Conservation (phyloP, 2,329 filamentous ascomycete genomes). For the Ophiognomonia clavigignenti-juglandacearum region DNA sequence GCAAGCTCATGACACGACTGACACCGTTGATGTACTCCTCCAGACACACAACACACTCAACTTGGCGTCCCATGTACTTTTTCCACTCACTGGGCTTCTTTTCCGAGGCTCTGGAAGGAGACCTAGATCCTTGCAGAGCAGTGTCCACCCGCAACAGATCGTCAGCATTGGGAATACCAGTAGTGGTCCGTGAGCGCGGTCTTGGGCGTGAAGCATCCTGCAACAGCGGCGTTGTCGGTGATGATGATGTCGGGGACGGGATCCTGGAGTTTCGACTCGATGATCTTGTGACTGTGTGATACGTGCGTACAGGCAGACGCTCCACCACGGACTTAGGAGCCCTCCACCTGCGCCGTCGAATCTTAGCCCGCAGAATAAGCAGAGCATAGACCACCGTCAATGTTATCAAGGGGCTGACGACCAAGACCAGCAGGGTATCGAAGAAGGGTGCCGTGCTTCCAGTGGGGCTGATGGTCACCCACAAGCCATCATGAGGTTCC, state of each 20-base stretch:
- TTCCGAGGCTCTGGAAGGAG: slow-evolving; percentile 30
- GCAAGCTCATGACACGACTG: slow-evolving; percentile 92
- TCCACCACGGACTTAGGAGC: slow-evolving; percentile 97
- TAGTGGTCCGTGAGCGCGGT: slow-evolving; percentile 62
- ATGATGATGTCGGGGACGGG: slow-evolving; percentile 60
- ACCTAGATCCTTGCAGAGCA: slow-evolving; percentile 32
- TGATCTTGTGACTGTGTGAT: slow-evolving; percentile 72
- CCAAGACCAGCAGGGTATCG: slow-evolving; percentile 92
- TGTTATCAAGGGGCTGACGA: slow-evolving; percentile 88
- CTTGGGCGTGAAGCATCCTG: slow-evolving; percentile 49
- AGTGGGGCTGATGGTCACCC: slow-evolving; percentile 93
- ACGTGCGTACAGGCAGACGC: slow-evolving; percentile 88
- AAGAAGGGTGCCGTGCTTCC: slow-evolving; percentile 90
- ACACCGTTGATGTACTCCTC: slow-evolving; percentile 96
- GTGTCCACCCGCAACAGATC: slow-evolving; percentile 40
- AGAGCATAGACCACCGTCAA: slow-evolving; percentile 89
- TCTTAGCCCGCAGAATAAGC: slow-evolving; percentile 79
- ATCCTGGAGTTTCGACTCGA: slow-evolving; percentile 52
- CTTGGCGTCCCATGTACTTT: slow-evolving; percentile 62
- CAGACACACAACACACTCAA: slow-evolving; percentile 93
- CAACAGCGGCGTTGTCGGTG: slow-evolving; percentile 75
- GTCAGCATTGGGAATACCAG: slow-evolving; percentile 50
- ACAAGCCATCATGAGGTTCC: slow-evolving; percentile 67
- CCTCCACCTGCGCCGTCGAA: slow-evolving; percentile 84
- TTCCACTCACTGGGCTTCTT: slow-evolving; percentile 58